phyloP scores from a whole-genome alignment of 371 early-diverging fungal species.

The Rhizopus microsporus region DNA sequence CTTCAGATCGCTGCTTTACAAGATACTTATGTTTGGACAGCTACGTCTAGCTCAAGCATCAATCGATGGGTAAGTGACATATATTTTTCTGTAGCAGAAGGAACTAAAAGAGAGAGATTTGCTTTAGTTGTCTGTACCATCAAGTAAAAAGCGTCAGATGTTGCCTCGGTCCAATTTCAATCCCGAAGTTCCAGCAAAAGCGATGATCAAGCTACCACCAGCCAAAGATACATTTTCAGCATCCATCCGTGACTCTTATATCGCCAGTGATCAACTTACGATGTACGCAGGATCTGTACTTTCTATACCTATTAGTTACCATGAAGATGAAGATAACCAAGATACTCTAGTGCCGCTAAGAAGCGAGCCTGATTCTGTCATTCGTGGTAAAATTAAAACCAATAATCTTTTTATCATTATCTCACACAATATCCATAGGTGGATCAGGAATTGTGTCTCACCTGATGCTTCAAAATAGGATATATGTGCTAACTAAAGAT shows the following conservation, averaged over 20 bases:
- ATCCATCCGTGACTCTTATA: constrained; percentile 34
- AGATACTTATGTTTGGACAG: constrained; percentile 90
- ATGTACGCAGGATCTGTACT: constrained; percentile 52
- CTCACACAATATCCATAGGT: constrained; percentile 31
- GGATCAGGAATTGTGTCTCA: constrained; percentile 69
- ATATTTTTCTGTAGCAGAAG: neutral
- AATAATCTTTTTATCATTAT: neutral
- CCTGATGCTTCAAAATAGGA: constrained; percentile 77
- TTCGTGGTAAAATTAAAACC: constrained; percentile 29
- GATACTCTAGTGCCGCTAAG: constrained; percentile 46
- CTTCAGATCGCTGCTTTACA: constrained; percentile 72
- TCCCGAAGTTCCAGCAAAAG: constrained; percentile 44
- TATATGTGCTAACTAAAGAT: constrained; percentile 87
- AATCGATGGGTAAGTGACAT: constrained; percentile 74
- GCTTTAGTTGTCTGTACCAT: constrained; percentile 51
- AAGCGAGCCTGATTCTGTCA: constrained; percentile 37
- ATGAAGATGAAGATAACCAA: constrained; percentile 47
- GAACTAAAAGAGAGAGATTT: too few species aligned
- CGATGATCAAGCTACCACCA: constrained; percentile 46
- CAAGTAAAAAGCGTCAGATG: constrained; percentile 42
- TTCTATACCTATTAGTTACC: constrained; percentile 53
- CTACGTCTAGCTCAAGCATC: constrained; percentile 78
- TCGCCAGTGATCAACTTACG: constrained; percentile 41
- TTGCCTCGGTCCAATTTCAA: constrained; percentile 51
- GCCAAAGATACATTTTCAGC: constrained; percentile 30